Base-by-base conservation (phyloP, 805 yeast species). In the Groenewaldozyma tartarivorans region DNA sequence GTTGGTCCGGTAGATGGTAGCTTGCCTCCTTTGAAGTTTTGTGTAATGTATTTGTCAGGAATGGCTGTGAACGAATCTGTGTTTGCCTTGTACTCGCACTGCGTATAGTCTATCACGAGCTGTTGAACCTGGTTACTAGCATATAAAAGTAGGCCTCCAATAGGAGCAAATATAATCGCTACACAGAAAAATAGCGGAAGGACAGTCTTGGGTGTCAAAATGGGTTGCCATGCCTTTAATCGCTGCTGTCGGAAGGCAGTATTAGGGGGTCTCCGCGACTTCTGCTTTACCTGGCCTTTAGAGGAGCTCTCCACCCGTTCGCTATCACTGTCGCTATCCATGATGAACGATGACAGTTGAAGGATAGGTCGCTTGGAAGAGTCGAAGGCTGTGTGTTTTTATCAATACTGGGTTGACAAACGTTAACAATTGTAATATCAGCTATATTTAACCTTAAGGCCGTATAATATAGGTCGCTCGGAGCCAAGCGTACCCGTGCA, bases 151-250 rank as follows among this genome's bases (percentile, higher is more conserved):
- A 85, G 94, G 22, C 88, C 81, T 3, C 98, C 98, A 38, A 92
- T 72, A 1, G 96, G 96, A 1, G 92, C 84, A 63, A 88, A 87
- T 3, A 92, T 69, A 18, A 85, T 66, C 1, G 94, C 85, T 33
- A 84, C 64, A 19, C 81, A 49, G 36, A 87, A 69, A 42, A 92
- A 68, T 39, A 90, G 67, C 2, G 97, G 97, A 35, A 92, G 71
- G 35, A 90, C 96, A 15, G 94, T 79, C 49, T 79, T 79, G 13
- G 97, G 96, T 1, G 96, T 83, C 42, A 92, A 72, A 41, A 92
- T 85, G 1, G 97, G 98, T 58, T 76, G 81, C 81, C 81, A 76
- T 39, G 82, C 79, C 56, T 77, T 75, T 51, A 76, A 64, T 43
- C 82, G 63, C 61, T 76, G 82, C 55, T 66, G 71, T 34, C 71